Base-by-base conservation (phyloP, 106 monocot species). In the Narthecium ossifragum region DNA sequence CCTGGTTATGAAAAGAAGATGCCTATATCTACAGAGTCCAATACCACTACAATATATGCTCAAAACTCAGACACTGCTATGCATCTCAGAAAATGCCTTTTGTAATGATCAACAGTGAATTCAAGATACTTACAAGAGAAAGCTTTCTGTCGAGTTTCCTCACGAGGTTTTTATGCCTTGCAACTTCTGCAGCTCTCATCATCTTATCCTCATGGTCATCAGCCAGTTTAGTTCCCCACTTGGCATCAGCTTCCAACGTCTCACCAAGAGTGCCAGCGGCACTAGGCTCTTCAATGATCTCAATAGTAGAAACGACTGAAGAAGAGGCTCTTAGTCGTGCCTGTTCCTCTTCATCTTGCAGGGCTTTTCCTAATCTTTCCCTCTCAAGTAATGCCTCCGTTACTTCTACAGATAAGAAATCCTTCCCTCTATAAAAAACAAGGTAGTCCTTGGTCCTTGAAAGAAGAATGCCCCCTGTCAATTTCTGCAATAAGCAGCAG, bases 281-380 rank as follows among this genome's bases (percentile, higher is more conserved):
- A 1, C 74, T 67, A 45, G 51, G 38, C 22, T 76, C 78, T 57
- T 75, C 80, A 60, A 54, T 11, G 17, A 53, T 58, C 57, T 74
- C 70, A 61, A 55, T 60, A 54, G 69, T 71, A 38, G 71, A 68
- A 65, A 61, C 51, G 62, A 86, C 49, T 53, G 72, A 69, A 74
- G 69, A 70, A 45, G 78, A 78, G 18, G 90, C 90, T 51, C 72
- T 79, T 47, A 80, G 11, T 32, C 90, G 77, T 47, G 90, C 90
- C 51, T 81, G 75, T 53, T 93, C 93, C 63, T 96, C 94, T 63
- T 86, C 86, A 70, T 96, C 94, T 84, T 96, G 90, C 31, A 96
- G 31, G 55, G 74, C 32, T 52, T 80, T 94, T 52, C 86, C 83
- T 59, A 86, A 57, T 69, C 56, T 73, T 66, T 96, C 94, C 67